Base-by-base conservation (phyloP, 208 protist species). In the Trypanosoma scelopori region DNA sequence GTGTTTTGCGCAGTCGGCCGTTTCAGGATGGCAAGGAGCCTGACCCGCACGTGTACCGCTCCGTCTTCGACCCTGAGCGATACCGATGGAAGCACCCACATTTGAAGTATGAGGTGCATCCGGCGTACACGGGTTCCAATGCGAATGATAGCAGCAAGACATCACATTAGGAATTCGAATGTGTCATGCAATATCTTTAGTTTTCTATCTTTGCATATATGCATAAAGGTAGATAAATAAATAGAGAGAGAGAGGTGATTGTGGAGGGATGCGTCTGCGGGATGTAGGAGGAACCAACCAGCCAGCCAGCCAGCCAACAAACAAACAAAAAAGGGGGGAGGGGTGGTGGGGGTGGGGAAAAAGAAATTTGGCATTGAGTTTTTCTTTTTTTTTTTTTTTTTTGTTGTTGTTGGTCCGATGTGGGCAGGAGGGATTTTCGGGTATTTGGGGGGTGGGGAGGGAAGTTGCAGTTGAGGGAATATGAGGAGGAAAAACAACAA, bases 21-120 rank as follows among this genome's bases (percentile, higher is more conserved):
- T 95, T 95, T 64, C 89, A 95, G 68, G 89, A 95, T 60, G 77
- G 74, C 22, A 84, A 82, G 61, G 76, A 86, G 60, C 89, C 89
- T 18, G 78, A 95, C 59, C 89, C 89, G 18, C 47, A 87, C 39
- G 89, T 92, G 2, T 95, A 95, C 72, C 83, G 84, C 15, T 53
- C 78, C 13, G 89, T 95, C 32, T 95, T 95, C 70, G 67, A 92
- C 41, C 89, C 89, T 2, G 82, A 95, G n/a, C 84, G 79, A 7
- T 82, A 91, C 62, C 83, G 89, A 49, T 92, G 85, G 81, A 86
- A 84, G 59, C 89, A 94, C 47, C 74, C 79, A 4, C 53, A 82
- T 58, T 71, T 87, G 39, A 76, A 89, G 57, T 94, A 92, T 74
- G 85, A 94, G 63, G 85, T 92, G 45, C 89, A 94, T 57, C 85